Evolutionary conservation across 139 green algal species (phyloP), one percentile per base, ranked within the genome.

Genomic region (Tetratostichococcus sp.): DNA sequence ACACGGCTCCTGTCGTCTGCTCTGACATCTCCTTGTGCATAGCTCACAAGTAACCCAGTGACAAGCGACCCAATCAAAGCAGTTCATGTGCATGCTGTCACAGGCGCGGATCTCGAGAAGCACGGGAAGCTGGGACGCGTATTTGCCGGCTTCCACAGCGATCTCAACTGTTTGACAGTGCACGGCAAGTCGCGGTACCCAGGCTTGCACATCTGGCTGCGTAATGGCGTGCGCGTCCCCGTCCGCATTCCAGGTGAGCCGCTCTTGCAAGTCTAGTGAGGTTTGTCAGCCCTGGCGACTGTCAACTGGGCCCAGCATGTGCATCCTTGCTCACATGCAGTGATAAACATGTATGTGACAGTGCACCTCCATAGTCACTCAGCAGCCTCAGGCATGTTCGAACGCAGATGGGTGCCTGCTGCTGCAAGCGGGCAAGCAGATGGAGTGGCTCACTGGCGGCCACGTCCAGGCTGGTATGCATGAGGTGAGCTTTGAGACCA

Each of bases 121-220:
- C 86, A 94, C 65, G 67, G 81, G 35, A 1, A 75, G 19, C 50
- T 87, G 43, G 87, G 89, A 30, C 92, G 86, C 2, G 89, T 94
- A 35, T 85, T 87, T 75, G 92, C 92, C 4, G 89, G 95, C 0
- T 97, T 88, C 77, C 95, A 98, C 84, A 92, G 89, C 75, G 95
- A 98, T 81, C 85, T 98, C 32, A 98, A 98, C 80, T 87, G 97
- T 43, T 82, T 98, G 22, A 98, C 94, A 8, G 90, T 97, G 30
- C 94, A 98, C 75, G 94, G 93, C 70, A 86, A 86, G 81, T 85
- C 71, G 4, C 79, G 87, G 21, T 94, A 86, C 72, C 87, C 91
- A 3, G 91, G 91, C 1, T 86, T 96, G 57, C 82, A 77, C 67
- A 80, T 89, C 33, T 98, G 94, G 93, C 77, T 97, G 79, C 76